These are phyloP conservation scores for Emergomyces pasteurianus DNA, from an alignment of 2,329 filamentous ascomycete genomes.

Conservation along the genomic window DNA sequence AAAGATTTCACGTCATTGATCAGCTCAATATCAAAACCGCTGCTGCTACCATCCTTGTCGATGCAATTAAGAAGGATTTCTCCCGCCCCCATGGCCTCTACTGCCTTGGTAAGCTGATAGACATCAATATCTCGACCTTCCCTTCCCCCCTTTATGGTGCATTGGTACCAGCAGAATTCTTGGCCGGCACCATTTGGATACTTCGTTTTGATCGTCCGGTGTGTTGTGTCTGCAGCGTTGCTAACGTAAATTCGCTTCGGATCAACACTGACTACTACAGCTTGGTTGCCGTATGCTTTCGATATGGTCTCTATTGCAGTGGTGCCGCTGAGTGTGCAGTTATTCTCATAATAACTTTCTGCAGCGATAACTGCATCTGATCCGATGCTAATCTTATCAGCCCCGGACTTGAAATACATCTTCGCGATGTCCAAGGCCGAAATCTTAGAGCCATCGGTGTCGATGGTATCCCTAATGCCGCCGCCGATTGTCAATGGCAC, in stretches of 20 bases:
- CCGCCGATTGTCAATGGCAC: slow-evolving; percentile 93
- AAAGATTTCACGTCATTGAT: slow-evolving; percentile 78
- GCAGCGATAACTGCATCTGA: slow-evolving; percentile 89
- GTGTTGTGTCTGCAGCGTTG: slow-evolving; percentile 54
- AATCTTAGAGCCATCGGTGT: slow-evolving; percentile 76
- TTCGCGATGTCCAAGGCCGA: slow-evolving; percentile 85
- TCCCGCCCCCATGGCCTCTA: slow-evolving; percentile 90
- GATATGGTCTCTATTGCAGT: slow-evolving; percentile 96
- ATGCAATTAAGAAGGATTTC: slow-evolving; percentile 97
- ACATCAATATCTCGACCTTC: slow-evolving; percentile 93
- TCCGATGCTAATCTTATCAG: slow-evolving; percentile 95
- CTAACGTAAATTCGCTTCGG: slow-evolving; percentile 80
- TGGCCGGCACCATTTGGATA: slow-evolving; percentile 65
- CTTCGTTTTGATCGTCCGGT: slow-evolving; percentile 62
- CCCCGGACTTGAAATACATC: slow-evolving; percentile 94
- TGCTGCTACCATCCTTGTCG: slow-evolving; percentile 89
- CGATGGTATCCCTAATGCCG: slow-evolving; percentile 84
- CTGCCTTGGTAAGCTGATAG: slow-evolving; percentile 71
- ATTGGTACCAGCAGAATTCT: slow-evolving; percentile 87
- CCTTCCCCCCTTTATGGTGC: slow-evolving; percentile 88
- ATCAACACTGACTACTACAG: slow-evolving; percentile 90
- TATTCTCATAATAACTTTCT: slow-evolving; percentile 71
- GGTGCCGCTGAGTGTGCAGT: slow-evolving; percentile 57
- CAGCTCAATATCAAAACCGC: slow-evolving; percentile 86
- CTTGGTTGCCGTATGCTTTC: slow-evolving; percentile 85